Percentiles rank a stretch among this genome's conserved stretches.
Evolutionary conservation across 2,329 filamentous ascomycete genomes (phyloP).

Genomic region (Apiospora malaysiana): DNA sequence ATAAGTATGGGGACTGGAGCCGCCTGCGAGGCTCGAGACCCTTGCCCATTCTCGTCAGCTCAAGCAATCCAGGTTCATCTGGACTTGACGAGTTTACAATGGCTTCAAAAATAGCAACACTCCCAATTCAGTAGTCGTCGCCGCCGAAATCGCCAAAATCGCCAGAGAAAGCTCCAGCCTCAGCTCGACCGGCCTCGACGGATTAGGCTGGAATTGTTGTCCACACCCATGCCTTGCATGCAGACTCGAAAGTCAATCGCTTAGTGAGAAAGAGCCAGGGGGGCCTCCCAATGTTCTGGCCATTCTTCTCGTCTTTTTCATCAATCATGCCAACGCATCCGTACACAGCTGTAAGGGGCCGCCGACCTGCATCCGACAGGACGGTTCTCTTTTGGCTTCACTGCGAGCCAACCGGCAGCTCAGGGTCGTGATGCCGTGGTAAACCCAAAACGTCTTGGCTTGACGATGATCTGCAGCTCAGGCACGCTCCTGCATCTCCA

Average conservation of each 20-base stretch:
- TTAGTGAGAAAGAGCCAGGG: not conserved
- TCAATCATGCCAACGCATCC: constrained; percentile 1
- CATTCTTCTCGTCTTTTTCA: not conserved
- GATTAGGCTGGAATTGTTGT: not conserved
- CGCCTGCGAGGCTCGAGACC: constrained; percentile 3
- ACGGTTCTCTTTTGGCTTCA: not conserved
- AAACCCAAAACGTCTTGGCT: constrained; percentile 14
- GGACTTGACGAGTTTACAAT: not conserved
- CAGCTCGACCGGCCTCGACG: not conserved
- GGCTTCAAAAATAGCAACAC: constrained; percentile 10
- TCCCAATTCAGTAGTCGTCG: not conserved
- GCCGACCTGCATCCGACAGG: not conserved
- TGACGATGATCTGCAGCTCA: not conserved
- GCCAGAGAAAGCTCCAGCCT: not conserved
- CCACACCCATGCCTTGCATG: constrained; percentile 5
- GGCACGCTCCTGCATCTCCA: constrained; percentile 12
- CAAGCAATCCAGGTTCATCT: constrained; percentile 6
- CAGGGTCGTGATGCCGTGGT: not conserved
- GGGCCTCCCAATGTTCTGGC: not conserved
- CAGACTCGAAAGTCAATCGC: not conserved
- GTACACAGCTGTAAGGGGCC: not conserved
- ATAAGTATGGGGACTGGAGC: constrained; percentile 7
- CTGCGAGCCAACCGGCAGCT: not conserved
- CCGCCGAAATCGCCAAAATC: not conserved
- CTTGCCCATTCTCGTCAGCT: not conserved